These are phyloP conservation scores for Saturnispora kantuleensis DNA, from an alignment of 805 yeast genomes.

Conservation along the genomic window DNA sequence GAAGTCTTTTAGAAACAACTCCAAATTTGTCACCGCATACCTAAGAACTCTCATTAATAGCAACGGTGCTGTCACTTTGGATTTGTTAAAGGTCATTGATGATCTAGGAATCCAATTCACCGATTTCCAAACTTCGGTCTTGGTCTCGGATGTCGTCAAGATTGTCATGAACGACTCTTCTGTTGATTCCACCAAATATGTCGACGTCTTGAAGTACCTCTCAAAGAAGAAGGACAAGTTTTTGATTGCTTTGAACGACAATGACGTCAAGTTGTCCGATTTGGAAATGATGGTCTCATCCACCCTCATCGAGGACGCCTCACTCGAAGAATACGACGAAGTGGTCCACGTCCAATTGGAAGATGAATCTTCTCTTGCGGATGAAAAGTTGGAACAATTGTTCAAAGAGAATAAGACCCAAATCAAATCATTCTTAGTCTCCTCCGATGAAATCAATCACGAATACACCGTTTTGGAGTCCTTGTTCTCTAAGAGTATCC, in stretches of 20 bases:
- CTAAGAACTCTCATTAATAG: constrained; percentile 19
- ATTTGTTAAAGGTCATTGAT: constrained; percentile 8
- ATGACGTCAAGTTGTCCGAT: constrained; percentile 31
- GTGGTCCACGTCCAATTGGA: constrained; percentile 22
- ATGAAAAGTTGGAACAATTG: constrained; percentile 15
- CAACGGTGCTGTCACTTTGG: constrained; percentile 8
- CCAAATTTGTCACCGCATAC: constrained; percentile 23
- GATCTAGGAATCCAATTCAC: constrained; percentile 13
- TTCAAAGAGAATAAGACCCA: constrained; percentile 12
- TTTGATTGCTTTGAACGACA: constrained; percentile 28
- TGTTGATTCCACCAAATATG: constrained; percentile 19
- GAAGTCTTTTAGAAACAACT: constrained; percentile 12
- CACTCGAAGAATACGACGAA: constrained; percentile 20
- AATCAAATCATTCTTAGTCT: constrained; percentile 28
- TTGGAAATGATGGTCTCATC: constrained; percentile 63
- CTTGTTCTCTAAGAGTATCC: constrained; percentile 36
- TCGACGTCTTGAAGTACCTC: constrained; percentile 28
- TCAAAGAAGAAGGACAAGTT: constrained; percentile 32
- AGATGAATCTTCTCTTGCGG: constrained; percentile 10
- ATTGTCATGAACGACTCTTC: constrained; percentile 10
- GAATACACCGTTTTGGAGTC: constrained; percentile 35
- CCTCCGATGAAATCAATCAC: constrained; percentile 21
- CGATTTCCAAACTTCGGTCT: constrained; percentile 16
- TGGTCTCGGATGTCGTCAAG: constrained; percentile 17
- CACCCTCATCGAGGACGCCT: constrained; percentile 32